Evolutionary conservation across 306 rosid genomes (phyloP).

Genomic region (Spatholobus suberectus): DNA sequence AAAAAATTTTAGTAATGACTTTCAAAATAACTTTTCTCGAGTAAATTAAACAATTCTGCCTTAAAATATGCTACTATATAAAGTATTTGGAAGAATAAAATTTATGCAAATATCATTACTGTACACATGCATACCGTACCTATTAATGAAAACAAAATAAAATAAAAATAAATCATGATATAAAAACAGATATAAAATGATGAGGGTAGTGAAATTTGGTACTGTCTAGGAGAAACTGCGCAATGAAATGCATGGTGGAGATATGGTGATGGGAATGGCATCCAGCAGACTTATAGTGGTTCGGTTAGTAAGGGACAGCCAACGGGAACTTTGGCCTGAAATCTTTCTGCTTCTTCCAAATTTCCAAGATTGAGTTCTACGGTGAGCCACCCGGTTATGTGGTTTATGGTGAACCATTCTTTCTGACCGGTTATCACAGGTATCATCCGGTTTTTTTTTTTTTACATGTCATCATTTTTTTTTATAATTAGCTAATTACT

Average conservation of each 20-base stretch:
- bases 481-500: no score
- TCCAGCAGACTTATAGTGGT: background rate
- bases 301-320: constrained; percentile 37
- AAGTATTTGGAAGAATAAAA: background rate
- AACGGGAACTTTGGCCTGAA: constrained; percentile 21
- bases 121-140: background rate
- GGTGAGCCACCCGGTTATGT: no score
- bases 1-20: no score
- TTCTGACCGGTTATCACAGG: no score
- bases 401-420: no score
- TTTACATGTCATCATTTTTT: no score
- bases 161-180: background rate
- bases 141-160: background rate
- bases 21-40: no score
- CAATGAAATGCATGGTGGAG: constrained; percentile 26
- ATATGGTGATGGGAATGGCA: constrained; percentile 3
- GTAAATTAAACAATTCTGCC: background rate
- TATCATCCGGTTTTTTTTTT: no score
- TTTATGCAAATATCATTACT: background rate
- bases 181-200: constrained; percentile 11
- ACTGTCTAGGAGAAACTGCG: background rate
- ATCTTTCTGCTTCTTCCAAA: background rate
- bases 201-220: background rate
- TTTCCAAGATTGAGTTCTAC: constrained; percentile 16
- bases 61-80: background rate